Conservation (phyloP, 257 asterid genomes). For the Hygrophila difformis region DNA sequence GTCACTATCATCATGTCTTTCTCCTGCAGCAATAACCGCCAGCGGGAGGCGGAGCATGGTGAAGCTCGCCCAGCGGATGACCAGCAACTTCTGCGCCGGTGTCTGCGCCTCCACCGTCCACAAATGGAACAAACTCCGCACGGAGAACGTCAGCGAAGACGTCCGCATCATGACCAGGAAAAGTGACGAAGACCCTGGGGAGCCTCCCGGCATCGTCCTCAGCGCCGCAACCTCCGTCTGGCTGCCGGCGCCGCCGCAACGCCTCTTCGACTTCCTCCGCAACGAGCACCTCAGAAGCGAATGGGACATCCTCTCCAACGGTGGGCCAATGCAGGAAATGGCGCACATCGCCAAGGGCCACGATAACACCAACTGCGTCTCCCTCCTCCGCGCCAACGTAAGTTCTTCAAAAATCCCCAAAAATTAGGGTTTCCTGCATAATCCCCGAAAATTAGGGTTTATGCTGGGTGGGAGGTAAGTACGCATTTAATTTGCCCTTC, state of each 20-base stretch:
- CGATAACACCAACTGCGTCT: slow-evolving; percentile 82
- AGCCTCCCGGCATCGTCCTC: slow-evolving; percentile 80
- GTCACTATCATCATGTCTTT: neutral
- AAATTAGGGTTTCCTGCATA: neutral
- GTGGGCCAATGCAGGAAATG: slow-evolving; percentile 97
- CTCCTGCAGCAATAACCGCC: slow-evolving; percentile 47
- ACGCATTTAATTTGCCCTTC: too few relatives aligned
- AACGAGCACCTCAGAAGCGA: slow-evolving; percentile 72
- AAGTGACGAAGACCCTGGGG: slow-evolving; percentile 82
- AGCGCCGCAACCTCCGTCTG: slow-evolving; percentile 91
- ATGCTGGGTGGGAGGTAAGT: too few relatives aligned
- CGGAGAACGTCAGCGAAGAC: slow-evolving; percentile 69
- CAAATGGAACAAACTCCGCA: slow-evolving; percentile 69
- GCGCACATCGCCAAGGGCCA: slow-evolving; percentile 87
- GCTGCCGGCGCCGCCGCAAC: slow-evolving; percentile 69
- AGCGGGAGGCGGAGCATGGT: slow-evolving; percentile 84
- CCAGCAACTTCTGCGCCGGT: slow-evolving; percentile 81
- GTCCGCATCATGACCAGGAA: slow-evolving; percentile 82
- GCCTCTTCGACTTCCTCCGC: slow-evolving; percentile 73
- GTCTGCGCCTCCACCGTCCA: slow-evolving; percentile 89
- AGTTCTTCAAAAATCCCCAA: neutral
- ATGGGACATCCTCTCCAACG: slow-evolving; percentile 91
- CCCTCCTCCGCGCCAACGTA: slow-evolving; percentile 82
- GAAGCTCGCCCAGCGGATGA: slow-evolving; percentile 94
- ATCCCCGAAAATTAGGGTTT: neutral